A percentile compares a stretch with the other conserved stretches of the same genome.
These are phyloP conservation scores for Fusarium tanahbumbuense DNA, from an alignment of 2,329 filamentous ascomycete genomes.

Conservation along the genomic window DNA sequence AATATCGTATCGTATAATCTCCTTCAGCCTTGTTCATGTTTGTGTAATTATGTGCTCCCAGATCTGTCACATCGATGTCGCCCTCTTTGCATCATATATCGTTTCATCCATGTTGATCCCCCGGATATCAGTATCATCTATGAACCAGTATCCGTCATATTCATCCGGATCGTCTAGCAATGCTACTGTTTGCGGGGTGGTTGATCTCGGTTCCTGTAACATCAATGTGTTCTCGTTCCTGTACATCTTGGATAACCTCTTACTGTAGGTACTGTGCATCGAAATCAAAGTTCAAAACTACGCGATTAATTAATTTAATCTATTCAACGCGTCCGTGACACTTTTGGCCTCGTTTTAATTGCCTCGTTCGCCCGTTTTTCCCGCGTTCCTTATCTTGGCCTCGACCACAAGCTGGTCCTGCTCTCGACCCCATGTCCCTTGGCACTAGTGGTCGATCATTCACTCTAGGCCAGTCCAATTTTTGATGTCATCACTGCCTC, in stretches of 20 bases:
- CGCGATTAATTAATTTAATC: slow-evolving; percentile 4
- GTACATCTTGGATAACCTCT: neutral
- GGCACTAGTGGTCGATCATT: slow-evolving; percentile 42
- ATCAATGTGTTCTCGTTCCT: neutral
- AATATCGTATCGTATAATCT: neutral
- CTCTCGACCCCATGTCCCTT: slow-evolving; percentile 35
- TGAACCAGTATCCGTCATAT: slow-evolving; percentile 9
- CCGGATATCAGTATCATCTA: slow-evolving; percentile 17
- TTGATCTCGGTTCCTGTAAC: slow-evolving; percentile 29
- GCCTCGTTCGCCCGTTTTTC: slow-evolving; percentile 3
- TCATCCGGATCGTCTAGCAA: slow-evolving; percentile 26
- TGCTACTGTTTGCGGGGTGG: slow-evolving; percentile 27
- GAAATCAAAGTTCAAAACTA: slow-evolving; percentile 6
- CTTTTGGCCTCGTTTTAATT: slow-evolving; percentile 21
- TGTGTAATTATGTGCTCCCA: slow-evolving; percentile 21
- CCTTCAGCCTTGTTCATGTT: slow-evolving; percentile 24
- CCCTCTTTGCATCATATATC: slow-evolving; percentile 34
- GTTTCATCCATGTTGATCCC: slow-evolving; percentile 38
- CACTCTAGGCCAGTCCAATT: slow-evolving; percentile 20
- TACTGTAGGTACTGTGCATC: neutral
- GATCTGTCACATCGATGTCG: slow-evolving; percentile 33
- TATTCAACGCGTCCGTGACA: neutral
- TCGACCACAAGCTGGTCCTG: slow-evolving; percentile 31
- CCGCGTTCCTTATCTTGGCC: slow-evolving; percentile 36
- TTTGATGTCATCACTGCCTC: slow-evolving; percentile 16